These are phyloP conservation scores for Mariannaea elegans DNA, from an alignment of 2,329 filamentous ascomycete genomes.

Conservation along the genomic window DNA sequence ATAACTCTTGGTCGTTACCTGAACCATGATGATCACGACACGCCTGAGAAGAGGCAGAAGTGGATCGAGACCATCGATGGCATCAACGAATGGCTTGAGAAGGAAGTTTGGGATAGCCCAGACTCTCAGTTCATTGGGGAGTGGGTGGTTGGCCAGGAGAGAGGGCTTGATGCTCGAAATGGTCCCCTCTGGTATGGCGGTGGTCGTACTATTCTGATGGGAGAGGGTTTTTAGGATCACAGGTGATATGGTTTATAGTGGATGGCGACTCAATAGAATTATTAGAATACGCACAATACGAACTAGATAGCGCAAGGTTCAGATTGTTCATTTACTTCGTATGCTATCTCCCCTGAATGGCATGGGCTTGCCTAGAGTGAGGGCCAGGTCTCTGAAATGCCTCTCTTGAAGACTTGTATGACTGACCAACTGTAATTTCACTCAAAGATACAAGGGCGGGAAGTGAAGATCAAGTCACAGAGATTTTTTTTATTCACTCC, in stretches of 20 bases:
- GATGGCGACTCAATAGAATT: background rate
- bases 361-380: background rate
- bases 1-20: conserved; percentile 88
- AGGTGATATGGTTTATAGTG: background rate
- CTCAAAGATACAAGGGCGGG: background rate
- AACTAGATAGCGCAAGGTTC: background rate
- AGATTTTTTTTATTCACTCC: conserved; percentile 52
- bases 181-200: conserved; percentile 89
- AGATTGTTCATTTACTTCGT: background rate
- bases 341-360: background rate
- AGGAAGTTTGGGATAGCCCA: conserved; percentile 72
- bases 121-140: conserved; percentile 64
- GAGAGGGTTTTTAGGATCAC: conserved; percentile 65
- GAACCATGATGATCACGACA: conserved; percentile 69
- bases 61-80: conserved; percentile 77
- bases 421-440: background rate
- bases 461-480: conserved; percentile 35
- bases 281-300: background rate
- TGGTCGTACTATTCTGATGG: conserved; percentile 73
- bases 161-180: conserved; percentile 77
- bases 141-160: conserved; percentile 90
- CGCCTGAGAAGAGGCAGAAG: conserved; percentile 63
- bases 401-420: conserved; percentile 13
- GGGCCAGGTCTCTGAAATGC: background rate
- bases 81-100: conserved; percentile 79